These are phyloP conservation scores for Verbena officinalis DNA, from an alignment of 257 asterid species.

Conservation along the genomic window DNA sequence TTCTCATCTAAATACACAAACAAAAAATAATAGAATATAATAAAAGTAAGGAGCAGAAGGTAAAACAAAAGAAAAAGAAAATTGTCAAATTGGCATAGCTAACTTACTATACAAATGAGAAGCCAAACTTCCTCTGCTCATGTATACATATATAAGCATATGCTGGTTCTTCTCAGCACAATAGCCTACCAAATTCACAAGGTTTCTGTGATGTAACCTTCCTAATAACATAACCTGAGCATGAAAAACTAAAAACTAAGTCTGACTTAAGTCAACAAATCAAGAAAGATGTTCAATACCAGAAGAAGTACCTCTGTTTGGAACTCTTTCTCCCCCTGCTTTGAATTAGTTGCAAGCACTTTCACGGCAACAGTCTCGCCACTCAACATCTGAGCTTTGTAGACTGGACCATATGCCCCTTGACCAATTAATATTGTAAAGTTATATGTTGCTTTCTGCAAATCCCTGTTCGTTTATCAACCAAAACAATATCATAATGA, in stretches of 20 bases:
- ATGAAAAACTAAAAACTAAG: neutral
- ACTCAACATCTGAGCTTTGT: slow-evolving; percentile 80
- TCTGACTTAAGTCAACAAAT: slow-evolving; percentile 11
- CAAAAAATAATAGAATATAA: slow-evolving; percentile 14
- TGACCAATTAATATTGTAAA: slow-evolving; percentile 88
- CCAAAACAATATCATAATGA: slow-evolving; percentile 25
- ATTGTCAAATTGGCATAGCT: neutral
- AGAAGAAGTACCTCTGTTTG: slow-evolving; percentile 77
- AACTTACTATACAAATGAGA: slow-evolving; percentile 87
- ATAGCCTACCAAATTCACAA: slow-evolving; percentile 94
- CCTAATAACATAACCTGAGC: slow-evolving; percentile 86
- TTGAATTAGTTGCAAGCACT: slow-evolving; percentile 89
- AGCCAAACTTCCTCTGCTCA: slow-evolving; percentile 94
- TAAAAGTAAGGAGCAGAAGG: neutral
- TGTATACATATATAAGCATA: slow-evolving; percentile 87
- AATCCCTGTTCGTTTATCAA: slow-evolving; percentile 64
- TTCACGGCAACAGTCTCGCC: slow-evolving; percentile 94
- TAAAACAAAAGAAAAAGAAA: neutral
- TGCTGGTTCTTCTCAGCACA: slow-evolving; percentile 93
- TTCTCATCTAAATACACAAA: slow-evolving; percentile 53
- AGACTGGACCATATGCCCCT: slow-evolving; percentile 96
- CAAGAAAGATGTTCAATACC: neutral
- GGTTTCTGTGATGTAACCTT: slow-evolving; percentile 95
- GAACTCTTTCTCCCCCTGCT: slow-evolving; percentile 95
- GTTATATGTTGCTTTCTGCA: slow-evolving; percentile 87